These are phyloP conservation scores for Selaginella moellendorffii DNA, from an alignment of 75 land plant genomes.

Conservation along the genomic window DNA sequence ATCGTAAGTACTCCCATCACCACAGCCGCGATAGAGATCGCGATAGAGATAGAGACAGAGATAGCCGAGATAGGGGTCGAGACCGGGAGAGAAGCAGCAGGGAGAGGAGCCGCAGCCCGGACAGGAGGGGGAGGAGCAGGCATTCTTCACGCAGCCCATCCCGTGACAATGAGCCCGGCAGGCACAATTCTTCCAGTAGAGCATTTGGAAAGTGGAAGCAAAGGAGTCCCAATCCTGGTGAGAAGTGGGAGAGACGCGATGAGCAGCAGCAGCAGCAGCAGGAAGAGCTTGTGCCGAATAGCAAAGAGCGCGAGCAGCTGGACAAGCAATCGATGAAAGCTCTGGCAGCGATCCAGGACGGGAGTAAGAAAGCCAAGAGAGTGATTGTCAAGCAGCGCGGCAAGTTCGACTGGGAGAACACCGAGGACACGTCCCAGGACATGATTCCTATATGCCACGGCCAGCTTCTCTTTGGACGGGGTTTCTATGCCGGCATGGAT, in stretches of 20 bases:
- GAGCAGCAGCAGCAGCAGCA: no score
- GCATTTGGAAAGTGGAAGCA: no score
- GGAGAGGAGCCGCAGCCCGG: neutral
- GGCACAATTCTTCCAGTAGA: no score
- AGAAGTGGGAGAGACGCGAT: no score
- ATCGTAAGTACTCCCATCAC: neutral
- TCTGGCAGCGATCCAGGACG: neutral
- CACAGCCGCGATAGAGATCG: no score
- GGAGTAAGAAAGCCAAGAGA: neutral
- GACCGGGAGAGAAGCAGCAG: neutral
- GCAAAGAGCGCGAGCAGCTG: neutral
- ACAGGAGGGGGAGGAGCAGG: neutral
- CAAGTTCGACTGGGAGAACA: neutral
- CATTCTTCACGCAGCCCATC: neutral
- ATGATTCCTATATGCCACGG: neutral
- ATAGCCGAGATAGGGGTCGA: neutral
- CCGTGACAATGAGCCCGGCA: no score
- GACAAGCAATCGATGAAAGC: neutral
- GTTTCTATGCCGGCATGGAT: neutral
- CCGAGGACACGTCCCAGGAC: neutral
- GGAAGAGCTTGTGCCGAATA: no score
- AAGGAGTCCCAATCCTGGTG: neutral
- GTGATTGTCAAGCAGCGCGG: neutral
- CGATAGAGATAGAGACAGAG: neutral
- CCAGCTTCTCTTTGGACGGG: neutral